These are phyloP conservation scores for Cnidoscolus chayamansa DNA, from an alignment of 441 rosid genomes.

Conservation along the genomic window DNA sequence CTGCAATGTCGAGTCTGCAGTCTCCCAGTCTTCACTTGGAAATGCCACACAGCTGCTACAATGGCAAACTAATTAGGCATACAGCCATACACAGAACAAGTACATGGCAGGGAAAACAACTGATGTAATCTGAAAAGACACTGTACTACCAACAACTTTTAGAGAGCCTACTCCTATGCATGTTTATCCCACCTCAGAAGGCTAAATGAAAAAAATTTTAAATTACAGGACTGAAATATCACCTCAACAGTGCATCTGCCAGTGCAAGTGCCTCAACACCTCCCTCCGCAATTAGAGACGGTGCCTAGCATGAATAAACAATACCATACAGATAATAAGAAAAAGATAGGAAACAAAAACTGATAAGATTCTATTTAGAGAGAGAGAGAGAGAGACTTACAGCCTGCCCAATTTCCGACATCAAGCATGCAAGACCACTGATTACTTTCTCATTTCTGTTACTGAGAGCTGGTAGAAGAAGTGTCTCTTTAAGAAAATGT, in stretches of 20 bases:
- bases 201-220: not conserved
- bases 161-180: not conserved
- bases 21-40: slow-evolving; percentile 97
- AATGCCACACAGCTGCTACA: slow-evolving; percentile 76
- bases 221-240: slow-evolving; percentile 24
- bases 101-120: not conserved
- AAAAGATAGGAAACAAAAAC: not conserved
- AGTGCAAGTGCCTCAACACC: slow-evolving; percentile 78
- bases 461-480: slow-evolving; percentile 72
- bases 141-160: not conserved
- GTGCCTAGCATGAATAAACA: slow-evolving; percentile 56
- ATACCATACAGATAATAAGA: slow-evolving; percentile 20
- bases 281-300: slow-evolving; percentile 80
- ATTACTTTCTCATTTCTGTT: slow-evolving; percentile 70
- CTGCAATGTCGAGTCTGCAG: slow-evolving; percentile 96
- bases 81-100: not conserved
- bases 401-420: slow-evolving; percentile 98
- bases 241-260: slow-evolving; percentile 83
- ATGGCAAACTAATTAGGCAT: slow-evolving; percentile 24
- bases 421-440: slow-evolving; percentile 79
- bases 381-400: slow-evolving; percentile 40
- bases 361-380: not conserved
- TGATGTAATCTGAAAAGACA: not conserved
- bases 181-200: not conserved
- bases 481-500: slow-evolving; percentile 73